Evolutionary conservation across 371 early-diverging fungal species (phyloP), one percentile per base, ranked within the genome.

Genomic region (Entomophthora muscae): DNA sequence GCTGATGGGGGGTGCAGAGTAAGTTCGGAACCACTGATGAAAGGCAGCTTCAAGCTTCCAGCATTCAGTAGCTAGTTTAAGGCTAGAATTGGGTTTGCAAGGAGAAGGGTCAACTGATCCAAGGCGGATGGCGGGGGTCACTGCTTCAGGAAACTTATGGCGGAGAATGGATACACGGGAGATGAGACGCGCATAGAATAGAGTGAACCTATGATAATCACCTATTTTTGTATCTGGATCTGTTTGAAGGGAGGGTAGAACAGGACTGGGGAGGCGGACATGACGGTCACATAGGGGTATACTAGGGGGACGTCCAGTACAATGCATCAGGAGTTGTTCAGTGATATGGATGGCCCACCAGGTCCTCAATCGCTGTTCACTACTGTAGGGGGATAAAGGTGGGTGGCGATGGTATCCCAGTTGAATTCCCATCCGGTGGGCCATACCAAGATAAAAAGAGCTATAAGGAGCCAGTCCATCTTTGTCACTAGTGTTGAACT

Each of bases 261-360:
- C 26, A 42, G 42, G 42, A 17, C 42, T 42, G 12, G 22, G 3
- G 3, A 55, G n/a, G 22, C 28, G 56, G 28, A 55, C 56, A 24
- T 55, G 26, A 7, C 56, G 56, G n/a, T 55, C 56, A 55, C 56
- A 55, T 55, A 55, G 12, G 3, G 56, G 12, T 22, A 55, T 24
- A 13, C 7, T 55, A 13, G 56, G 56, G 12, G 56, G 56, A 13
- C 56, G 22, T 17, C 56, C 56, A 7, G 56, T 55, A 55, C 56
- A 55, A 26, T 55, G 56, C 56, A 55, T 55, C 28, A 55, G 28
- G 12, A 55, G 28, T 26, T 55, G 56, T 27, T 55, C 56, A 24
- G n/a, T 27, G n/a, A 55, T 26, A 55, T 3, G 13, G n/a, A 55
- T 55, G 56, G 24, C 17, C 56, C 56, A 55, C 56, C 56, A 55